These are phyloP conservation scores for Russula emetica DNA, from an alignment of 768 basidiomycete species.

Conservation along the genomic window DNA sequence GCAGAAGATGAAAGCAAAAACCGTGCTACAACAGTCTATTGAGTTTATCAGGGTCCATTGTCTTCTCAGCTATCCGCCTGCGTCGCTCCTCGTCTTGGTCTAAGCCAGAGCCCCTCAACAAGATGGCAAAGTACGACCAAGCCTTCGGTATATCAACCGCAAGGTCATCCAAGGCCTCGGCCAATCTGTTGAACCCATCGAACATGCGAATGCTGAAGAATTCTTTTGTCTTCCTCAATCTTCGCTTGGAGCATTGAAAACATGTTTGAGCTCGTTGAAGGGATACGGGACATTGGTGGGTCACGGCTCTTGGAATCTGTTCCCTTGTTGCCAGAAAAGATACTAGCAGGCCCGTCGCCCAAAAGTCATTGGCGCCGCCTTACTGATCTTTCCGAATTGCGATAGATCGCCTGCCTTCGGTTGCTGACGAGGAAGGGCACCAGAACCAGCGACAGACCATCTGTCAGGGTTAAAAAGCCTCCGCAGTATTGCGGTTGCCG, in stretches of 20 bases:
- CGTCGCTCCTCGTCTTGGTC: constrained; percentile 53
- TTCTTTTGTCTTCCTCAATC: constrained; percentile 83
- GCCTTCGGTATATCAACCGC: constrained; percentile 89
- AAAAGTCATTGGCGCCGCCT: constrained; percentile 64
- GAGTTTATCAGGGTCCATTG: constrained; percentile 55
- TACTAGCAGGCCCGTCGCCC: constrained; percentile 79
- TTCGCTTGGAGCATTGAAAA: constrained; percentile 83
- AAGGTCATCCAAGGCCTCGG: constrained; percentile 82
- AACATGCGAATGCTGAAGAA: constrained; percentile 81
- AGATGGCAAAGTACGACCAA: constrained; percentile 64
- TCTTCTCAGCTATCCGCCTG: constrained; percentile 56
- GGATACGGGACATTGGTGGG: constrained; percentile 68
- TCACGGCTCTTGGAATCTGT: constrained; percentile 49
- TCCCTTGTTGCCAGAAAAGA: constrained; percentile 74
- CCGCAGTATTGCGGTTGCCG: constrained; percentile 55
- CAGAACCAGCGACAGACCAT: constrained; percentile 53
- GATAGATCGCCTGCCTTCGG: constrained; percentile 83
- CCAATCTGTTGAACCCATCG: constrained; percentile 63
- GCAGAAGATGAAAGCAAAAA: constrained; percentile 16
- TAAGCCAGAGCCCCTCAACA: constrained; percentile 67
- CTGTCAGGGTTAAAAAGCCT: constrained; percentile 71
- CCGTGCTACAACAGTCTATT: constrained; percentile 33
- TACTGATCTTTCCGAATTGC: constrained; percentile 82
- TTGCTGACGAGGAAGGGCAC: constrained; percentile 45
- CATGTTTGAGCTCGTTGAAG: constrained; percentile 72